Base-by-base conservation (phyloP, 495 filamentous ascomycete genomes). In the Hypoxylon intermedium region DNA sequence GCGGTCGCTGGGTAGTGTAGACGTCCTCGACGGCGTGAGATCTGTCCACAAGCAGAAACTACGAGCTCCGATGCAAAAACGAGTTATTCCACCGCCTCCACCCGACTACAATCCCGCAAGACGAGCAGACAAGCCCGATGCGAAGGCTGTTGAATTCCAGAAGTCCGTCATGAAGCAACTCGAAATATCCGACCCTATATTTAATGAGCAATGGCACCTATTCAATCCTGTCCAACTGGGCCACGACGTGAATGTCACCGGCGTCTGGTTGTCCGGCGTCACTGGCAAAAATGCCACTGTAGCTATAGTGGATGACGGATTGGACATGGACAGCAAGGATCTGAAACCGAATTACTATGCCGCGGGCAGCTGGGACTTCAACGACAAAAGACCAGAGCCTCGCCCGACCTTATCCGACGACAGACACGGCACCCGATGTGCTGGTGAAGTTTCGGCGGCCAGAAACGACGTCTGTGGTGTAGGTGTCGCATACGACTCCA, bases 291-390 rank as follows among this genome's bases (percentile, higher is more conserved):
- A 94, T 60, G 83, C 89, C 7, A 94, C 88, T 1, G 91, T 94
- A 3, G 92, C 93, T 33, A 92, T 98, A 67, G 90, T 98, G 6
- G 94, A 98, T 65, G 94, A 98, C 74, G 94, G 94, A 1, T 73
- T 98, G 60, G 94, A 98, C 67, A 94, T 98, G 91, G 89, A 98
- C 74, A 97, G 92, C 77, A 85, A 93, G 11, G 94, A 98, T 70
- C 74, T 98, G 19, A 93, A 90, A 67, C 88, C 83, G 48, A 98
- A 98, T 64, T 87, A 97, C 75, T 97, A 94, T 70, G 87, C 91
- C 5, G 84, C 84, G 26, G 94, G 94, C 20, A 97, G 92, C 11
- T 98, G 88, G 67, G 94, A 98, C 75, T 98, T 95, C 75, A 98
- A 98, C 66, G 92, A 97, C 65, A 77, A 90, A 30, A 79, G 74